A percentile compares a stretch with the other conserved stretches of the same genome.
Evolutionary conservation across 805 yeast genomes (phyloP).

Genomic region (Teunomyces panamensis): DNA sequence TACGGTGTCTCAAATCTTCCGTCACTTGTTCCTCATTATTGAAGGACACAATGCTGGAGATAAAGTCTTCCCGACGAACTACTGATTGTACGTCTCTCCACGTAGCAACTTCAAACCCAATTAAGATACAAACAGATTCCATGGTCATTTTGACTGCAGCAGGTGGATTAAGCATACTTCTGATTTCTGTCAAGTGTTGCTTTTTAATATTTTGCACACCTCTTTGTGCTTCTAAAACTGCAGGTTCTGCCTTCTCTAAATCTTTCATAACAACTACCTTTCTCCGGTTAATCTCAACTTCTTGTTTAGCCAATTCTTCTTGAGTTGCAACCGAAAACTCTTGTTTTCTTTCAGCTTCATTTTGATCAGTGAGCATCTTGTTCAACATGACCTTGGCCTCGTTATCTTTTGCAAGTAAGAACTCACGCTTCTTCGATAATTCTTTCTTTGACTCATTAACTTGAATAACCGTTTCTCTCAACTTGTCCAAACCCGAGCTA

Average conservation of each 20-base stretch:
- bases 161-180: conserved; percentile 91
- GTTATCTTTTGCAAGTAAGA: conserved; percentile 52
- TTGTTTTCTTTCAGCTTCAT: conserved; percentile 86
- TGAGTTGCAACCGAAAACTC: conserved; percentile 81
- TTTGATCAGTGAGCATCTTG: conserved; percentile 78
- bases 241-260: conserved; percentile 77
- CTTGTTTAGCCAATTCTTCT: conserved; percentile 65
- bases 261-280: conserved; percentile 56
- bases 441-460: conserved; percentile 58
- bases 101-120: conserved; percentile 61
- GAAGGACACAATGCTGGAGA: conserved; percentile 73
- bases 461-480: conserved; percentile 72
- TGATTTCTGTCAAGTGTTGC: conserved; percentile 83
- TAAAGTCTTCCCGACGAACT: conserved; percentile 85
- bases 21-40: conserved; percentile 61
- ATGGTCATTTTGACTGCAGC: conserved; percentile 77
- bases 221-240: conserved; percentile 75
- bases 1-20: conserved; percentile 46
- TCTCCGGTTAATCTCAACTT: conserved; percentile 54
- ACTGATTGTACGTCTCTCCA: conserved; percentile 86
- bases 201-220: conserved; percentile 94
- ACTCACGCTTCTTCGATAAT: conserved; percentile 51
- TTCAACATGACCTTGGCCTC: conserved; percentile 73
- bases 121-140: conserved; percentile 82
- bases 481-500: conserved; percentile 66